phyloP scores from a whole-genome alignment of 2,329 filamentous ascomycete genomes.

The Calonectria fujianensis region DNA sequence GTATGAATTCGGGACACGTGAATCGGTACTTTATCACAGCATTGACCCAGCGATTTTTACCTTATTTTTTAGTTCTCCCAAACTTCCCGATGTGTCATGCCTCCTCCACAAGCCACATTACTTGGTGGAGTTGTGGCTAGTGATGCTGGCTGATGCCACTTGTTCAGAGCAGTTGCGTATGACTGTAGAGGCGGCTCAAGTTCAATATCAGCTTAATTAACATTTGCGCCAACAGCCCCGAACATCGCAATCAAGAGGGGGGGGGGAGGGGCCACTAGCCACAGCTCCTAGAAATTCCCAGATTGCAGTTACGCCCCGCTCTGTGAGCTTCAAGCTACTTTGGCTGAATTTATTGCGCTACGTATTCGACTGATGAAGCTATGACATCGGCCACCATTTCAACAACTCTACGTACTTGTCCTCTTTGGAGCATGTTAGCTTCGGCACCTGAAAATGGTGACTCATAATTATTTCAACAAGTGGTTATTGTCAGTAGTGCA shows the following conservation, averaged over 20 bases:
- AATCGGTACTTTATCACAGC: background rate
- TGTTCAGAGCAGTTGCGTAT: slow-evolving; percentile 19
- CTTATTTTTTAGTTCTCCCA: background rate
- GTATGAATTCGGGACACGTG: background rate
- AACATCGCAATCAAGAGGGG: background rate
- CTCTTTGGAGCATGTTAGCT: background rate
- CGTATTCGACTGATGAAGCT: background rate
- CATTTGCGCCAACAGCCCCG: slow-evolving; percentile 12
- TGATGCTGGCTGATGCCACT: slow-evolving; percentile 22
- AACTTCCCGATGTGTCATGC: background rate
- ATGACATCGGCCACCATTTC: slow-evolving; percentile 17
- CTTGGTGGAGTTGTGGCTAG: background rate
- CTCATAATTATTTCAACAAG: slow-evolving; percentile 12
- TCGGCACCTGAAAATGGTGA: background rate
- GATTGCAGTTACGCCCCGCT: slow-evolving; percentile 12
- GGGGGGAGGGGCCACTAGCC: slow-evolving; percentile 8
- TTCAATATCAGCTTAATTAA: slow-evolving; percentile 14
- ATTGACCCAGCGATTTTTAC: background rate
- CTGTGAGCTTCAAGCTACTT: background rate
- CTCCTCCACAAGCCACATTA: background rate
- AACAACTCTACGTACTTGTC: slow-evolving; percentile 16
- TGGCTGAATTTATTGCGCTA: slow-evolving; percentile 5
- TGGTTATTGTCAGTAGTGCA: slow-evolving; percentile 42
- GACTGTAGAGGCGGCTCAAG: slow-evolving; percentile 13
- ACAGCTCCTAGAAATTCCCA: slow-evolving; percentile 22